phyloP scores from a whole-genome alignment of 31 red algal genomes.

The Bonnemaisonia californica region DNA sequence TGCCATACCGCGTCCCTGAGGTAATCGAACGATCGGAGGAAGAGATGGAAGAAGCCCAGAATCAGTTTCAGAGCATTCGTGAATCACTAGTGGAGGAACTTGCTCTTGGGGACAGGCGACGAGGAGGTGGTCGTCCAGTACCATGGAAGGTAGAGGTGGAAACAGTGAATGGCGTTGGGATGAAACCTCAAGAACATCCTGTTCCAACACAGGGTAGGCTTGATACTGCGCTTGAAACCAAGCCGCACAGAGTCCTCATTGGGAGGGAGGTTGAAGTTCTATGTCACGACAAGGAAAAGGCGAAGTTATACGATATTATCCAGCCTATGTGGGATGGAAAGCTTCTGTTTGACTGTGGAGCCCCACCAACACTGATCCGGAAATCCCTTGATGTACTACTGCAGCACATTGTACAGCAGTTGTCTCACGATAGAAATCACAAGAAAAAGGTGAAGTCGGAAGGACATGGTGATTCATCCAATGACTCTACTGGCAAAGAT shows the following conservation, averaged over 20 bases:
- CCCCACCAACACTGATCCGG: conserved; percentile 43
- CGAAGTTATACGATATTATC: conserved; percentile 53
- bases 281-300: conserved; percentile 32
- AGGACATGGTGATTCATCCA: background rate
- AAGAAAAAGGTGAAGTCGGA: conserved; percentile 13
- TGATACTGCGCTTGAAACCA: background rate
- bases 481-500: background rate
- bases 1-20: conserved; percentile 33
- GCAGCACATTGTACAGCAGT: conserved; percentile 44
- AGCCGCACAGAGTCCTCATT: conserved; percentile 5
- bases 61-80: conserved; percentile 31
- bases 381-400: conserved; percentile 54
- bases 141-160: conserved; percentile 55
- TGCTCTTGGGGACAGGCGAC: conserved; percentile 34
- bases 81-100: conserved; percentile 40
- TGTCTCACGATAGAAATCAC: conserved; percentile 22
- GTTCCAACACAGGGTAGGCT: background rate
- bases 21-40: conserved; percentile 17
- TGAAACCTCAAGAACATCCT: background rate
- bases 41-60: conserved; percentile 17
- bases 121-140: conserved; percentile 59
- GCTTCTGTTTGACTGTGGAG: conserved; percentile 64
- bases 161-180: conserved; percentile 2
- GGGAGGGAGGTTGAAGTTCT: conserved; percentile 49
- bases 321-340: conserved; percentile 68